Evolutionary conservation across 2,329 filamentous ascomycete species (phyloP), one percentile per base, ranked within the genome.

Genomic region (Colletotrichum trifolii): DNA sequence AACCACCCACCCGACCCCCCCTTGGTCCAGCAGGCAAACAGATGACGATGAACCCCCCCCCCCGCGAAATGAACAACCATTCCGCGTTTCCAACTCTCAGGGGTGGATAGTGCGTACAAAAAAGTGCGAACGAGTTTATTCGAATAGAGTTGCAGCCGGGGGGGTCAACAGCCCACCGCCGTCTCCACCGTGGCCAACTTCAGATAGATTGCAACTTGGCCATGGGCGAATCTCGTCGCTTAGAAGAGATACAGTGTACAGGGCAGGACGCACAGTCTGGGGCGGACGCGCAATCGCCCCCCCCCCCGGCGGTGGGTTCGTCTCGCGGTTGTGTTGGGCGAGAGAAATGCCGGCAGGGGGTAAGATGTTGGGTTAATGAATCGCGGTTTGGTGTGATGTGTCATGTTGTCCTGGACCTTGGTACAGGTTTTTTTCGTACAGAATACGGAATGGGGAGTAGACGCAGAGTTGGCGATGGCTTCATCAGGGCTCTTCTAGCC

Each of bases 221-320:
- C 11, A 46, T 4, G 25, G 25, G 25, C 25, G 4, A 25, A 25
- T 25, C 25, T 25, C 4, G 25, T 25, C 25, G 25, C 25, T 25
- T 25, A 4, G 25, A 25, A 5, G 25, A 25, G 25, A 5, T 25
- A 25, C 25, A 25, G 25, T 25, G 49, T 52, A 5, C 25, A 25
- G 2, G 3, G 49, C 39, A 9, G 15, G 34, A 52, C 11, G 47
- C 47, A 15, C 12, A 54, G 50, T 15, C 35, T 53, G 11, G 10
- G 25, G 33, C 39, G 60, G 54, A 46, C 60, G 54, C 60, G 60
- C 47, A 58, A 59, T 46, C 60, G 42, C 46, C 46, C 45, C 47
- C 11, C 17, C 10, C 11, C 39, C 46, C 8, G 8, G 4, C 25
- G 15, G 46, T 45, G 43, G 35, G 33, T 17, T 25, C 12, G 8